Conservation (phyloP, 2,329 filamentous ascomycete species). For the Ceratocystis ficicola region DNA sequence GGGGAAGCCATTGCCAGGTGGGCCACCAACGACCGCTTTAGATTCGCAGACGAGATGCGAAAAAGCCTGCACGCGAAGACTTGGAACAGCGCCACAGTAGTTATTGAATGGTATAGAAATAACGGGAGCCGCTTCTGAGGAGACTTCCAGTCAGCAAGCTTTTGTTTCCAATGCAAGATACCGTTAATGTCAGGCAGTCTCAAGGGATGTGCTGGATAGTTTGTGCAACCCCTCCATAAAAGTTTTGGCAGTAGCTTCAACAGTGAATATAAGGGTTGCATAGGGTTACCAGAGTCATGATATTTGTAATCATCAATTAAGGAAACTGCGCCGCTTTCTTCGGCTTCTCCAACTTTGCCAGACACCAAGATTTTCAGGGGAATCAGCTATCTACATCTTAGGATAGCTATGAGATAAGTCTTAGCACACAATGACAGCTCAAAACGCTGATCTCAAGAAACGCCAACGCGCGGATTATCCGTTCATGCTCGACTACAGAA, state of each 20-base stretch:
- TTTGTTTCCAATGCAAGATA: too few relatives aligned
- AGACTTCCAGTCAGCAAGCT: too few relatives aligned
- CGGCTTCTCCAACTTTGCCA: background rate
- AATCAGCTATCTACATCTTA: background rate
- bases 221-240: slow-evolving; percentile 20
- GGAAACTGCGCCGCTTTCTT: background rate
- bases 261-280: background rate
- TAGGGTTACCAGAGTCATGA: background rate
- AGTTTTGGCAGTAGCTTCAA: slow-evolving; percentile 26
- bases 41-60: background rate
- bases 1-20: background rate
- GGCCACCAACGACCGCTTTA: background rate
- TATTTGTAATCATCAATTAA: background rate
- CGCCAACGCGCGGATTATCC: slow-evolving; percentile 53
- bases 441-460: background rate
- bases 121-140: background rate
- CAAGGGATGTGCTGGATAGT: background rate
- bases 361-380: background rate
- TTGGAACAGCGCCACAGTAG: slow-evolving; percentile 6
- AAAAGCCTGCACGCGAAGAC: background rate
- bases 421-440: background rate
- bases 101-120: background rate
- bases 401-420: background rate
- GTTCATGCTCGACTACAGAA: slow-evolving; percentile 70
- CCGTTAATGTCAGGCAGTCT: too few relatives aligned